Evolutionary conservation across 2,329 filamentous ascomycete genomes (phyloP), one percentile per base, ranked within the genome.

Genomic region (Gaeumannomyces tritici): DNA sequence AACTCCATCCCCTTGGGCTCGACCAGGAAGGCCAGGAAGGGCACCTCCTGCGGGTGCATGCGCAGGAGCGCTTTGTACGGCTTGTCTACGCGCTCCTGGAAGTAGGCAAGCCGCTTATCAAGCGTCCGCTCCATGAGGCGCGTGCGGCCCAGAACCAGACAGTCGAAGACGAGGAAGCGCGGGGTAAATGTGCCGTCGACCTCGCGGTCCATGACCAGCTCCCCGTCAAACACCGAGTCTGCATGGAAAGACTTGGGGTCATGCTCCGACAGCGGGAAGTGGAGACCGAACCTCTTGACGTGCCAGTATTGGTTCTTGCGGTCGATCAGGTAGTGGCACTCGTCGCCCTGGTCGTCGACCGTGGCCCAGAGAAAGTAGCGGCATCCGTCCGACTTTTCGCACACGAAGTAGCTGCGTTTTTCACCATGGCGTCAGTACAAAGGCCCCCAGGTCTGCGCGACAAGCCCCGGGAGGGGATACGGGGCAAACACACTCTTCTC

Each of bases 231-330:
- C 33, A 99, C 77, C 0, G 95, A 98, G 64, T 86, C 84, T 18
- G 80, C 83, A 72, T 98, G 92, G 73, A 90, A 97, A 18, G 79
- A 81, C 56, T 57, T 47, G 61, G 80, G 75, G 13, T 84, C 81
- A 66, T 89, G 83, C 56, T 83, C 79, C 51, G 84, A 84, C 27
- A 89, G 79, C 0, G 95, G 95, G 68, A 98, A 93, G 73, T 96
- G 91, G 28, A 98, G 82, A 63, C 79, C 82, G 61, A 78, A 79
- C 65, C 83, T 80, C 33, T 84, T 83, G 64, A 98, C 85, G 71
- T 83, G 91, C 84, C 93, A 96, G 79, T 95, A 99, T 73, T 98
- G 92, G 77, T 99, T 98, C 77, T 93, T 96, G 71, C 95, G 91
- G 77, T 99, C 93, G 76, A 99, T 96, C 63, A 99, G 82, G 77